These are phyloP conservation scores for Paraconiothyrium sp. DNA, from an alignment of 2,329 filamentous ascomycete species.

Conservation along the genomic window DNA sequence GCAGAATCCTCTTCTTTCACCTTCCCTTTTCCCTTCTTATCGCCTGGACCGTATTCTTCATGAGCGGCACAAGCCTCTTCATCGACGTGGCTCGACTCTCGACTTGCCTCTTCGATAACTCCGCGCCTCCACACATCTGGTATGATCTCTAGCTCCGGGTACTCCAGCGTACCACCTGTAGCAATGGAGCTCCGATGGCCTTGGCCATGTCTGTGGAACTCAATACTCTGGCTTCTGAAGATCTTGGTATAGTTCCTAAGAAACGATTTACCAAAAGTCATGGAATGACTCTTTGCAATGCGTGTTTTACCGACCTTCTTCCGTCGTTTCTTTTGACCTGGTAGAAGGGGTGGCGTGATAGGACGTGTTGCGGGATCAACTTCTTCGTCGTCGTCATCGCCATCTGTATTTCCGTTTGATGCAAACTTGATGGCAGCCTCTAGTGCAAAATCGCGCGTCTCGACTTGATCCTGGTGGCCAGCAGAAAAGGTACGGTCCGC, in stretches of 20 bases:
- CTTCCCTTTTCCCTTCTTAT: slow-evolving; percentile 23
- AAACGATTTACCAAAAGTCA: slow-evolving; percentile 53
- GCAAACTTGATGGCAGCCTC: slow-evolving; percentile 43
- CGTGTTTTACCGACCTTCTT: slow-evolving; percentile 73
- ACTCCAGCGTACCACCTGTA: slow-evolving; percentile 53
- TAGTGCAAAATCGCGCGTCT: slow-evolving; percentile 55
- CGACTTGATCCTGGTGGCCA: slow-evolving; percentile 49
- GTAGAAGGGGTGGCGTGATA: slow-evolving; percentile 28
- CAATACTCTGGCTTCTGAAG: slow-evolving; percentile 52
- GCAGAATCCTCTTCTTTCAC: slow-evolving; percentile 32
- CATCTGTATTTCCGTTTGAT: slow-evolving; percentile 22
- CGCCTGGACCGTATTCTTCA: slow-evolving; percentile 16
- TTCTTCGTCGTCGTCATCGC: slow-evolving; percentile 26
- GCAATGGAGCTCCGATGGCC: slow-evolving; percentile 57
- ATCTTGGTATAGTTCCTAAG: slow-evolving; percentile 57
- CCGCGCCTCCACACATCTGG: slow-evolving; percentile 46
- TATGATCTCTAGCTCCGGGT: slow-evolving; percentile 59
- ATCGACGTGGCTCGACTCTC: slow-evolving; percentile 5
- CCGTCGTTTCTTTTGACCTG: slow-evolving; percentile 45
- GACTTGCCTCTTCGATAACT: slow-evolving; percentile 20
- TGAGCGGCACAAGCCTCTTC: background rate
- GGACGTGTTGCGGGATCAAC: slow-evolving; percentile 38
- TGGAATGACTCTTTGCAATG: slow-evolving; percentile 66
- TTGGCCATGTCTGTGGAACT: slow-evolving; percentile 50
- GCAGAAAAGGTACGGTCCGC: slow-evolving; percentile 52